Conservation (phyloP, 2,329 filamentous ascomycete genomes). For the Paraconiothyrium sp. region DNA sequence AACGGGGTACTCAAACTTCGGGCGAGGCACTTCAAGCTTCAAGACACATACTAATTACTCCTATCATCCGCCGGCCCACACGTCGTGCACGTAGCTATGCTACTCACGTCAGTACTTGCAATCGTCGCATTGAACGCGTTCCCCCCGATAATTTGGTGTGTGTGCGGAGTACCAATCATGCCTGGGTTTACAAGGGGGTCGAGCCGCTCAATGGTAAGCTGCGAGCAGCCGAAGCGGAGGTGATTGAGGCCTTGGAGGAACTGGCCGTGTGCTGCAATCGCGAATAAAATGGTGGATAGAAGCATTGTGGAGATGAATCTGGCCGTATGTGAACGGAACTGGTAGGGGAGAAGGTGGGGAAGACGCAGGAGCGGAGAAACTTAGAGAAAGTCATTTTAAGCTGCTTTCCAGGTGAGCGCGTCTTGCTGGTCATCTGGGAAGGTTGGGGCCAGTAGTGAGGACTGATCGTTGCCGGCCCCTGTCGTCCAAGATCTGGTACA, state of each 20-base stretch:
- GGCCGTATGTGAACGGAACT: not conserved
- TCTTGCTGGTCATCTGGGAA: not conserved
- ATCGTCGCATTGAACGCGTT: slow-evolving; percentile 30
- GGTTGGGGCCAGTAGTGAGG: slow-evolving; percentile 35
- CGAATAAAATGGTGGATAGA: slow-evolving; percentile 10
- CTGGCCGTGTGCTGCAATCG: slow-evolving; percentile 9
- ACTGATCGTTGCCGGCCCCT: not conserved
- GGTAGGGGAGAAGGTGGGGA: not conserved
- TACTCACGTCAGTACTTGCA: slow-evolving; percentile 22
- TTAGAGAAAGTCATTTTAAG: not conserved
- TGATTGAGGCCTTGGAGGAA: slow-evolving; percentile 17
- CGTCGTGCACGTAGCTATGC: slow-evolving; percentile 27
- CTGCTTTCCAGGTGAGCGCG: not conserved
- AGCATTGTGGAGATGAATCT: slow-evolving; percentile 4
- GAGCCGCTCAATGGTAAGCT: slow-evolving; percentile 32
- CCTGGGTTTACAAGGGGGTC: slow-evolving; percentile 40
- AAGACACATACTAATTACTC: slow-evolving; percentile 11
- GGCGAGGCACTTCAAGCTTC: too few species aligned
- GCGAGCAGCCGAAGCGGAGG: slow-evolving; percentile 33
- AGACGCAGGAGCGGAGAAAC: not conserved
- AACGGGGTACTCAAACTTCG: too few species aligned
- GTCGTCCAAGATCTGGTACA: not conserved
- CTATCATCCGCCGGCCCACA: slow-evolving; percentile 21
- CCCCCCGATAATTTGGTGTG: slow-evolving; percentile 26
- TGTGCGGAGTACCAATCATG: slow-evolving; percentile 20